Conservation (phyloP, 2,329 filamentous ascomycete species). For the Fusarium keratoplasticum region DNA sequence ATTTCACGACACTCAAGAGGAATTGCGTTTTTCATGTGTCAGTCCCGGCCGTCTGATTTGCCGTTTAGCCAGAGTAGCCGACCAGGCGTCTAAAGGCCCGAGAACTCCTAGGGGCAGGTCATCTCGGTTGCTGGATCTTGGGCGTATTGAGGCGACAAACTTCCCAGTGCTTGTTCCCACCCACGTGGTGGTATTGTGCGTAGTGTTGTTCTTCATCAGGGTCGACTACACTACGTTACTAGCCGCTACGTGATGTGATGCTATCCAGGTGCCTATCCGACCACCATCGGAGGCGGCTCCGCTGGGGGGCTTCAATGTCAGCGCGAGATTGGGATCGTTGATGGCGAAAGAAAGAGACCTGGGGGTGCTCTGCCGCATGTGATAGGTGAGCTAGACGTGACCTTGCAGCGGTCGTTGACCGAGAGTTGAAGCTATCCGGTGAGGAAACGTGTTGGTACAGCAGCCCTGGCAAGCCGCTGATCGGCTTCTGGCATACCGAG, state of each 20-base stretch:
- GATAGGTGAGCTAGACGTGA: neutral
- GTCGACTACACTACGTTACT: neutral
- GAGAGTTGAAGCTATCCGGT: constrained; percentile 1
- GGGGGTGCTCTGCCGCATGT: neutral
- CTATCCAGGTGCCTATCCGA: constrained; percentile 25
- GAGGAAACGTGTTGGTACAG: constrained; percentile 2
- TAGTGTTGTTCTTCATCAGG: neutral
- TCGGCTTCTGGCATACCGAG: constrained; percentile 8
- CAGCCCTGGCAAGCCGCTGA: neutral
- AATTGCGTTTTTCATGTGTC: constrained; percentile 37
- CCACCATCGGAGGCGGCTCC: neutral
- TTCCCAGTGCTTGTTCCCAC: constrained; percentile 18
- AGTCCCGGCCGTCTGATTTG: constrained; percentile 26
- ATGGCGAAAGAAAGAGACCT: neutral
- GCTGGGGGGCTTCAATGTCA: neutral
- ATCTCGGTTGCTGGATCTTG: constrained; percentile 36
- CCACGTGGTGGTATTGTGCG: constrained; percentile 35
- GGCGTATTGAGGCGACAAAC: constrained; percentile 17
- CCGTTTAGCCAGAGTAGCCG: constrained; percentile 26
- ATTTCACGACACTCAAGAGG: constrained; percentile 15
- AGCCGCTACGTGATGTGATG: constrained; percentile 1
- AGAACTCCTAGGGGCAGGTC: constrained; percentile 32
- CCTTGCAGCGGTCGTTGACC: neutral
- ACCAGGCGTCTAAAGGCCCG: constrained; percentile 30
- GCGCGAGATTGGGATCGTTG: neutral